Percentiles rank a stretch among this genome's conserved stretches.
phyloP scores from a whole-genome alignment of 495 filamentous ascomycete species.

The Podospora pseudoanserina region DNA sequence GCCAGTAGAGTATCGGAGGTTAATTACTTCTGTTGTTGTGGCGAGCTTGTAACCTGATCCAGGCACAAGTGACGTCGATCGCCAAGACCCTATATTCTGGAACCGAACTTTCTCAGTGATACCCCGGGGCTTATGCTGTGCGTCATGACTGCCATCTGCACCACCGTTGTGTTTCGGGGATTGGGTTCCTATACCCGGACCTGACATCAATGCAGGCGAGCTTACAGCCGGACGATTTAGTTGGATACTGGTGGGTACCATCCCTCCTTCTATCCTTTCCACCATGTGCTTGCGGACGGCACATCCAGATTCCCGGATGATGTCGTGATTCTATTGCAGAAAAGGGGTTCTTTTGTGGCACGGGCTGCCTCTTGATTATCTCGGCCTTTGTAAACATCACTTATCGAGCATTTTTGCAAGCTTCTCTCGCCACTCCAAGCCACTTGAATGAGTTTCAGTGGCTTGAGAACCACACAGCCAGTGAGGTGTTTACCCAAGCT shows the following conservation, averaged over 20 bases:
- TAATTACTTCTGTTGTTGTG: background rate
- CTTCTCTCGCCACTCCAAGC: background rate
- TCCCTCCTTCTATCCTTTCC: background rate
- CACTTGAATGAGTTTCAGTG: background rate
- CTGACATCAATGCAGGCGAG: background rate
- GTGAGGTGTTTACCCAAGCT: background rate
- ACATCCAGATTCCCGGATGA: background rate
- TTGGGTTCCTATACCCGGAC: background rate
- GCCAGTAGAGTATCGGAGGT: background rate
- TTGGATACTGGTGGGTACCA: background rate
- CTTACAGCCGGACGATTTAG: background rate
- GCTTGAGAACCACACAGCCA: background rate
- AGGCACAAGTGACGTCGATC: constrained; percentile 4
- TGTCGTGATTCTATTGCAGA: constrained; percentile 1
- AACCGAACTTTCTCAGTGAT: background rate
- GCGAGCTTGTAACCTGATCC: background rate
- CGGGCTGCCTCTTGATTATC: background rate
- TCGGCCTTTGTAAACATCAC: background rate
- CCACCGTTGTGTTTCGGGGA: background rate
- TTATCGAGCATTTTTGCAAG: background rate
- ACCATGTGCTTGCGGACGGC: background rate
- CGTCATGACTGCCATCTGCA: background rate
- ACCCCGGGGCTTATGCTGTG: constrained; percentile 1
- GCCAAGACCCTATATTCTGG: background rate
- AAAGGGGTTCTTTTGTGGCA: background rate